Base-by-base conservation (phyloP, 495 filamentous ascomycete species). In the Polyplosphaeria fusca region DNA sequence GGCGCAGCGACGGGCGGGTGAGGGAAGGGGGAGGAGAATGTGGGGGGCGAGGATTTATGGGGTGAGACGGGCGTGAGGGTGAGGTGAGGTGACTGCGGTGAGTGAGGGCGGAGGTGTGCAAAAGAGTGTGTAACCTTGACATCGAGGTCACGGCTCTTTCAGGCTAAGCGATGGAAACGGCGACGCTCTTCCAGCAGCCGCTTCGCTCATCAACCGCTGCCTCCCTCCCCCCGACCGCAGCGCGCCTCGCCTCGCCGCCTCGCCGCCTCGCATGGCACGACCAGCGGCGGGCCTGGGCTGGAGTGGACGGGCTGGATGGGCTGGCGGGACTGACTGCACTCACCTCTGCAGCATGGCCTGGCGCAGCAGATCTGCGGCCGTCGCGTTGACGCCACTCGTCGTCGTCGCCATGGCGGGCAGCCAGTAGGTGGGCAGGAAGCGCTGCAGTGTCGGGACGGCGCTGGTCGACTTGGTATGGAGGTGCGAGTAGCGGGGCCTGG, bases 311-410 rank as follows among this genome's bases (percentile, higher is more conserved):
- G 62, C 76, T n/a, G n/a, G n/a, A n/a, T n/a, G n/a, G n/a, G n/a
- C n/a, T n/a, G n/a, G n/a, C n/a, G n/a, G n/a, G n/a, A n/a, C n/a
- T n/a, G n/a, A n/a, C n/a, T n/a, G n/a, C n/a, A n/a, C n/a, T 74
- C 71, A 79, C 77, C 70, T 75, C 38, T 75, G 77, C 48, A 73
- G 55, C 65, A 74, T 73, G 56, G 76, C 72, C 64, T 77, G 74
- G 66, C 77, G 77, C 68, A 77, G 59, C 65, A 82, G 76, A 60
- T 80, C 78, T 27, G 76, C 71, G 38, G 79, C 76, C 39, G 72
- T 72, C 19, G n/a, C n/a, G n/a, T 11, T 77, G 67, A 72, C 32
- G 46, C 63, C 58, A 30, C 24, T 43, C 11, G 46, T 22, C 19
- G 51, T 47, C 53, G 44, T 49, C 42, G 39, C 63, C 39, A 23